Conservation (phyloP, 208 protist genomes). For the Kentomonas sorsogonicus region DNA sequence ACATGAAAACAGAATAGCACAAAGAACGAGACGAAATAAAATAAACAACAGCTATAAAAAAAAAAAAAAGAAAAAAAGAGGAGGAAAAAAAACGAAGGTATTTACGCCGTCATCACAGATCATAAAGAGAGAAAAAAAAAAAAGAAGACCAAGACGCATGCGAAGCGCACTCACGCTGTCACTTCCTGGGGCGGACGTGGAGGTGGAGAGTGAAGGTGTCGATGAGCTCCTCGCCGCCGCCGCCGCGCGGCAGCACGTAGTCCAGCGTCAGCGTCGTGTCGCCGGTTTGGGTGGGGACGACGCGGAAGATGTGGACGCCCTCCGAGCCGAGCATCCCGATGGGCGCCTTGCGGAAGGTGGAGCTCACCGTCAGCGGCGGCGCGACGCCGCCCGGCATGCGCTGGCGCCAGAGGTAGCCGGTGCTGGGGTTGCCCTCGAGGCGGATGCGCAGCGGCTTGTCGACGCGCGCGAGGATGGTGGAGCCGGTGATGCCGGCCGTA, state of each 20-base stretch:
- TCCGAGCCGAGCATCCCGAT: conserved; percentile 31
- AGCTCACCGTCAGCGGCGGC: conserved; percentile 16
- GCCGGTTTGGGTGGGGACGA: conserved; percentile 27
- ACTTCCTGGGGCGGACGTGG: not conserved
- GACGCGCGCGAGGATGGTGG: conserved; percentile 17
- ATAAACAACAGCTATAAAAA: conserved; percentile 1
- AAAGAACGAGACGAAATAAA: not conserved
- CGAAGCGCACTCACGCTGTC: not conserved
- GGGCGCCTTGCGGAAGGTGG: conserved; percentile 5
- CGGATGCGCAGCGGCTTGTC: conserved; percentile 23
- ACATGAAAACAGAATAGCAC: too few species aligned
- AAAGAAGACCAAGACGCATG: not conserved
- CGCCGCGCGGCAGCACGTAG: conserved; percentile 49
- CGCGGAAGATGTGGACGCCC: conserved; percentile 32
- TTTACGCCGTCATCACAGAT: not conserved
- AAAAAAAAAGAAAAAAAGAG: conserved; percentile 5
- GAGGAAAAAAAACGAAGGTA: not conserved
- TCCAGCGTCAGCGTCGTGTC: conserved; percentile 31
- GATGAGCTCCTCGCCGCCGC: conserved; percentile 27
- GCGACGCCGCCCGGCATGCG: conserved; percentile 17
- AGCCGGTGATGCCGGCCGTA: conserved; percentile 18
- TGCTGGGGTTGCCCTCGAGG: conserved; percentile 62
- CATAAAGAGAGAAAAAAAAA: conserved; percentile 3
- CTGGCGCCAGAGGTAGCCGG: conserved; percentile 53
- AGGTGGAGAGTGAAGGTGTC: conserved; percentile 32